Base-by-base conservation (phyloP, 1,139 yeast genomes). In the Meyerozyma athensensis region DNA sequence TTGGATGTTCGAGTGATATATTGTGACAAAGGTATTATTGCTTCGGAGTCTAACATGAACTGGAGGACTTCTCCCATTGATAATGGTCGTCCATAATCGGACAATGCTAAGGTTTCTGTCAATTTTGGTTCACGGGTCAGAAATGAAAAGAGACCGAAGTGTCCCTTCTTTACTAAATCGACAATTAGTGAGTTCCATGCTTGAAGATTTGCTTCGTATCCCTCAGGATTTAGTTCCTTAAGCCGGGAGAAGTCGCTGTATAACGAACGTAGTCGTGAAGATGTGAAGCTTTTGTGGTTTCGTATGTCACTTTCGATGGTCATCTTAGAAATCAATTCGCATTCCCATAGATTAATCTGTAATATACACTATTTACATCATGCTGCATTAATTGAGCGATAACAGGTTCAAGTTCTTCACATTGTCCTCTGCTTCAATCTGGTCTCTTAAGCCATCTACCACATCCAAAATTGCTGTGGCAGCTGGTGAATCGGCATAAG, bases 401-500 rank as follows among this genome's bases (percentile, higher is more conserved):
- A 24, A 24, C 28, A 24, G 28, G 17, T 24, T 10, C 17, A 24
- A 17, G 12, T 17, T 24, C 5, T 24, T 17, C 18, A 24, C 12
- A 17, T 17, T 24, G 9, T 6, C 28, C 28, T 24, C 12, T 19
- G 10, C 32, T 47, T 68, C 77, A 4, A 72, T 59, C 43, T 62
- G 62, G 40, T 74, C 80, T 43, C 80, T 56, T 43, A 77, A 59
- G 2, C 65, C 72, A 50, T 81, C 89, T 10, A 92, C 95, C 30
- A 94, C 95, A 39, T 82, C 83, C 45, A 87, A 63, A 38, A 94
- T 83, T 1, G 97, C 95, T 2, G 76, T 74, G 3, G 96, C 80
- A 0, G 98, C 96, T 0, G 98, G 97, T 2, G 96, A 86, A 43
- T 90, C 97, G 0, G 96, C 92, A 50, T 81, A 82, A 39, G 71